Percentiles rank a stretch among this genome's conserved stretches.
phyloP scores from a whole-genome alignment of 1,139 yeast species.

The Pichia sp. region DNA sequence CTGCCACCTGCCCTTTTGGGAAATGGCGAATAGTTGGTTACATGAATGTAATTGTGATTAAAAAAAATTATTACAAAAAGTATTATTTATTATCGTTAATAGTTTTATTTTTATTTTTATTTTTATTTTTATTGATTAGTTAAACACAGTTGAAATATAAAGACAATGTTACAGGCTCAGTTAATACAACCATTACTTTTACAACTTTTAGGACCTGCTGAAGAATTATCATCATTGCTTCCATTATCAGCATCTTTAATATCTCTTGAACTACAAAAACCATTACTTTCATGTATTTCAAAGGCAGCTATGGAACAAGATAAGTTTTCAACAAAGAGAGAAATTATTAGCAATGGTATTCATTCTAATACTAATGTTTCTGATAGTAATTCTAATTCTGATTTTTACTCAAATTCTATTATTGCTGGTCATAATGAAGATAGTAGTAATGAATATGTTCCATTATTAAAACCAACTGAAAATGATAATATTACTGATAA shows the following conservation, averaged over 20 bases:
- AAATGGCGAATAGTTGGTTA: no score
- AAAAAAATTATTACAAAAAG: no score
- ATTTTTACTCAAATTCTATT: not conserved
- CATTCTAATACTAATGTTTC: no score
- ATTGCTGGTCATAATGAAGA: not conserved
- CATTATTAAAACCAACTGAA: not conserved
- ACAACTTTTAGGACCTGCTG: slow-evolving; percentile 10
- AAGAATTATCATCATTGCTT: slow-evolving; percentile 3
- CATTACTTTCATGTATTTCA: slow-evolving; percentile 13
- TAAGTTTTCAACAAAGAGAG: not conserved
- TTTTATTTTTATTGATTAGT: no score
- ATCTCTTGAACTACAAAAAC: slow-evolving; percentile 9
- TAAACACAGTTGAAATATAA: no score
- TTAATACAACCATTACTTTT: slow-evolving; percentile 10
- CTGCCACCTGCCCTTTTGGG: no score
- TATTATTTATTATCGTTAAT: no score
- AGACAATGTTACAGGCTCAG: slow-evolving; percentile 7
- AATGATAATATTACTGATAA: not conserved
- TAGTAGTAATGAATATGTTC: not conserved
- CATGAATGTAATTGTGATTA: no score
- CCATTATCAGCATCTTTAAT: slow-evolving; percentile 13
- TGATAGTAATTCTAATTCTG: no score
- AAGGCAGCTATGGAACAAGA: slow-evolving; percentile 11
- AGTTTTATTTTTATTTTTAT: no score
- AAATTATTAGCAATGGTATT: no score